Base-by-base conservation (phyloP, 2,329 filamentous ascomycete genomes). In the Pseudocercospora pini-densiflorae region DNA sequence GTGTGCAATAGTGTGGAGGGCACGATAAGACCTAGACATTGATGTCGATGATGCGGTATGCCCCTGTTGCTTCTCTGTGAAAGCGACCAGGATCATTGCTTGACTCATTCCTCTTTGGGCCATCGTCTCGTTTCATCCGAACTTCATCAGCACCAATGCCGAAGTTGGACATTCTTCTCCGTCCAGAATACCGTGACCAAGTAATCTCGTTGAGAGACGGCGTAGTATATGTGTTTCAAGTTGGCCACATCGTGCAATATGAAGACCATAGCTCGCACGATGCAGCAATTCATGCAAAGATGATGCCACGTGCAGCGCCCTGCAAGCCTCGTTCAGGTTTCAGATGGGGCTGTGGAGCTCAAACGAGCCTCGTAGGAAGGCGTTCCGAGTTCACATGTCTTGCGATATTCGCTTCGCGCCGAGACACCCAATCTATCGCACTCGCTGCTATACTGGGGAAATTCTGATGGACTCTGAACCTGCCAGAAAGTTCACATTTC, bases 301-400 rank as follows among this genome's bases (percentile, higher is more conserved):
- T 24, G 49, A 24, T 54, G 49, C 55, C 55, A 21, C 55, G 33
- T 59, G 55, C 55, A 59, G 31, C 55, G 29, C 24, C 51, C 57
- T 59, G 57, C 57, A 59, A 59, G 57, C 57, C 57, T 59, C 57
- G 23, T 27, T 9, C 23, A 55, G 24, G 51, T 55, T 31, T 55
- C 51, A 55, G 51, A 31, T 31, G 24, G 9, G 19, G 23, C 43
- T 19, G n/a, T 47, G 43, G 43, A 47, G 43, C 43, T 6, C 43
- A 47, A 23, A 19, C 43, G 9, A 47, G 21, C 43, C 43, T 23
- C 16, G 6, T 47, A 23, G n/a, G 21, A 49, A 23, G 45, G 45
- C 45, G 9, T 49, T 23, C 45, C 45, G 45, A 49, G 3, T 49
- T 23, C 45, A 49, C n/a, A 23, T 49, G n/a, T 21, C n/a, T 21